Evolutionary conservation across 2,329 filamentous ascomycete species (phyloP), one percentile per base, ranked within the genome.

Genomic region (Ramularia endophylla): DNA sequence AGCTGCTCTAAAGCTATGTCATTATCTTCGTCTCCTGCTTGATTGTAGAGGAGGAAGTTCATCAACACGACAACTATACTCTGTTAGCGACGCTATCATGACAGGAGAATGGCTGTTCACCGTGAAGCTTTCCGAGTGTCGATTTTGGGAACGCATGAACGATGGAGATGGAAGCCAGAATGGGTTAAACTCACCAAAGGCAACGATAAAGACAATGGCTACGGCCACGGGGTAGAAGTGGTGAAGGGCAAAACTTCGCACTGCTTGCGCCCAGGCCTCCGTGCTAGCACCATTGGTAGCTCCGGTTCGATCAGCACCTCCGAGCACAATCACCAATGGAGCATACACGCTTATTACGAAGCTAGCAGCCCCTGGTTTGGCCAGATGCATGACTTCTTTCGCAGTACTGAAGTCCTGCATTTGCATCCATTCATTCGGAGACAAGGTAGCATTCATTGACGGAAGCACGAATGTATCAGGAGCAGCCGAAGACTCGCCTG

Each of bases 361-460:
- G 60, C 79, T 84, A 55, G 85, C 74, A 1, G 80, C 76, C 40
- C 74, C 69, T 5, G 85, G 85, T 50, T 86, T 87, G 53, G 88
- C 75, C 22, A 85, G 75, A n/a, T 78, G 73, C 58, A 89, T 86
- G 12, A 89, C 75, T 56, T 89, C 85, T 27, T 75, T 76, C 2
- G 84, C 85, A 1, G 84, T 87, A 55, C 86, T 82, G 53, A 87
- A 83, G 52, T 89, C 85, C 59, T 89, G 85, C 41, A 87, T 71
- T 18, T 77, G 75, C 36, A 89, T 69, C 85, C 85, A 90, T 12
- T 85, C 83, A 3, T 75, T 79, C 1, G 83, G 85, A n/a, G 80
- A 85, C 46, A 85, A 73, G 2, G 83, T 83, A 57, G 87, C 83
- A 54, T 89, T 81, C 46, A 88, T 75, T 8, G 80, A 70, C 2